Evolutionary conservation across 176 grass and related monocot species (phyloP).

Genomic region (Themeda triandra): DNA sequence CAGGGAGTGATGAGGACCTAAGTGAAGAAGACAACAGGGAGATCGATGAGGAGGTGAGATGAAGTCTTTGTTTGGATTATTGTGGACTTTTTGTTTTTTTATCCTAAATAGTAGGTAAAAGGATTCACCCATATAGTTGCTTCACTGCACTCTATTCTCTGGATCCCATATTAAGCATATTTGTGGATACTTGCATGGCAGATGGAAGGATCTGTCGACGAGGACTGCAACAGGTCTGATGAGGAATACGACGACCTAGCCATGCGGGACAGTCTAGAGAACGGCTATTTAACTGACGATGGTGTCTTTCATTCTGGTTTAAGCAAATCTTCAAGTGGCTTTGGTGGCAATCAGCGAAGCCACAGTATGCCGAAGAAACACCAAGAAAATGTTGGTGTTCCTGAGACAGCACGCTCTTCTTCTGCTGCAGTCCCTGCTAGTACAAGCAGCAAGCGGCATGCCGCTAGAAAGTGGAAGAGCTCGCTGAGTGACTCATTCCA

Average conservation of each 20-base stretch:
- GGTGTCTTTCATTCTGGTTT: conserved; percentile 28
- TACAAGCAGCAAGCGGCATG: conserved; percentile 4
- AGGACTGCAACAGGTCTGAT: conserved; percentile 76
- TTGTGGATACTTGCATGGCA: conserved; percentile 26
- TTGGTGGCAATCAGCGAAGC: conserved; percentile 4
- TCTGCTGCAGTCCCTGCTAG: conserved; percentile 1
- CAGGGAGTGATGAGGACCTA: conserved; percentile 68
- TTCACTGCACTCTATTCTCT: neutral
- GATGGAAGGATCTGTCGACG: conserved; percentile 90
- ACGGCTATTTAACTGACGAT: conserved; percentile 59
- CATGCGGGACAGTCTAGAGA: conserved; percentile 58
- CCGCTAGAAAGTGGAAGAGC: conserved; percentile 45
- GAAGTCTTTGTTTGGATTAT: neutral
- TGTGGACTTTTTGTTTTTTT: neutral
- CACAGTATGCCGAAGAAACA: conserved; percentile 29
- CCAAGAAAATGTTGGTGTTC: conserved; percentile 30
- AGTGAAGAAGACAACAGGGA: conserved; percentile 56
- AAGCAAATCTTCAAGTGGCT: conserved; percentile 24
- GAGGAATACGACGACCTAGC: conserved; percentile 92
- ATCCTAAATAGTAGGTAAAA: conserved; percentile 4
- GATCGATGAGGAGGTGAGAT: conserved; percentile 71
- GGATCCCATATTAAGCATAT: neutral
- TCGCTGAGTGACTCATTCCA: conserved; percentile 53
- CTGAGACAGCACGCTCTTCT: conserved; percentile 28
- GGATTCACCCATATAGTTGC: neutral